Evolutionary conservation across 2,329 filamentous ascomycete genomes (phyloP), one percentile per base, ranked within the genome.

Genomic region (Coniochaeta pulveracea): DNA sequence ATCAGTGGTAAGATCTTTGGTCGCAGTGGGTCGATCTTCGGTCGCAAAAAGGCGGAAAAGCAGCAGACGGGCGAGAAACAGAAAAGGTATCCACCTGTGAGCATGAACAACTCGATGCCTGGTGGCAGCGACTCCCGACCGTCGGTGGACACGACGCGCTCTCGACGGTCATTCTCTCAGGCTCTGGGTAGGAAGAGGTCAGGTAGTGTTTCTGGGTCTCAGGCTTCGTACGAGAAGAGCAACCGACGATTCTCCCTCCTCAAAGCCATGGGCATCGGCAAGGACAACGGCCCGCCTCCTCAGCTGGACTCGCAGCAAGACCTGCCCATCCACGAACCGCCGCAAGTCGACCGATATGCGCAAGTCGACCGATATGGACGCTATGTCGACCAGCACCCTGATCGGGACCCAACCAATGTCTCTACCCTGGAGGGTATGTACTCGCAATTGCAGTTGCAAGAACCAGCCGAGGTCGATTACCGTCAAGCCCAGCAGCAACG

Each of bases 1-100:
- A 74, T 95, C 37, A 77, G 84, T 34, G 85, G 84, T 47, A 91
- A 83, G 57, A 64, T 94, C 22, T 83, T 94, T 56, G 84, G 85
- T 26, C 78, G 88, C 40, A 85, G 78, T 43, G 82, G 80, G 10
- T 91, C 85, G 7, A 67, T 91, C 38, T 88, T 91, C 50, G 77
- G 81, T n/a, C 69, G 73, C 24, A 61, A 63, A 50, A 54, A 54
- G 44, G 66, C 60, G 7, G 70, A 67, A 36, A 47, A 52, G 35
- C 51, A 46, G 34, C 43, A 40, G 26, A 48, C 56, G 37, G 59
- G 66, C 41, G 76, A 84, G 52, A 77, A 78, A 40, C 61, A 71
- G 34, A 78, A 75, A 52, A 79, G 72, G 42, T 93, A 95, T 49
- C 89, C 89, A 36, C 89, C 89, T 4, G 82, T 89, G 30, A 94